Conservation (phyloP, 805 yeast species). For the Yarrowia sp. region DNA sequence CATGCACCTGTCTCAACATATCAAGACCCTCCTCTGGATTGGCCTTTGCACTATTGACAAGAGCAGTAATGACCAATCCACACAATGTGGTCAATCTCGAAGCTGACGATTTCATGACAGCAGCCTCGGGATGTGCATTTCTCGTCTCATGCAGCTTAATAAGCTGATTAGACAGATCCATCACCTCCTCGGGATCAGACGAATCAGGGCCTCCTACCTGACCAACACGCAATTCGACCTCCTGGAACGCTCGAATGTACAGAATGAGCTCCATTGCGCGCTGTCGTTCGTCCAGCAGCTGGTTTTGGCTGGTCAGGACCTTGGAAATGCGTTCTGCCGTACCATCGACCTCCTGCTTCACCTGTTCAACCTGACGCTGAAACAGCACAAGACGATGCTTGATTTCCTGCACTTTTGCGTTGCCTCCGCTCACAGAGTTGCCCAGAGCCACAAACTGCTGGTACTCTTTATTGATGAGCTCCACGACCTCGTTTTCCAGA, state of each 20-base stretch:
- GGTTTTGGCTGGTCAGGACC: conserved; percentile 21
- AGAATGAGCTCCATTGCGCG: conserved; percentile 28
- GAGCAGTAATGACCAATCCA: conserved; percentile 11
- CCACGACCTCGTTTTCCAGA: conserved; percentile 37
- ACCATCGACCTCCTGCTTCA: conserved; percentile 26
- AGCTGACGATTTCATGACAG: conserved; percentile 14
- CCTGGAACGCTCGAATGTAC: conserved; percentile 31
- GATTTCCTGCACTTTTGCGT: conserved; percentile 16
- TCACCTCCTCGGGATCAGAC: conserved; percentile 15
- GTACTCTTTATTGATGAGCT: conserved; percentile 35
- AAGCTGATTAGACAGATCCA: conserved; percentile 25
- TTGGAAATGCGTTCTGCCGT: conserved; percentile 21
- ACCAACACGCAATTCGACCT: conserved; percentile 23
- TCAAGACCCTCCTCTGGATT: conserved; percentile 19
- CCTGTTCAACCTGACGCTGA: conserved; percentile 36
- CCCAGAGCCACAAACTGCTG: conserved; percentile 38
- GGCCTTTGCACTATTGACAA: conserved; percentile 2
- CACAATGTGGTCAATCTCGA: conserved; percentile 8
- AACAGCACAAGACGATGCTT: conserved; percentile 26
- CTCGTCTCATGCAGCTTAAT: conserved; percentile 20
- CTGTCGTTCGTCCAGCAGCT: conserved; percentile 4
- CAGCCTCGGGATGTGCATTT: conserved; percentile 9
- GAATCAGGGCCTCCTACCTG: not conserved
- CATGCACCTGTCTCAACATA: conserved; percentile 22
- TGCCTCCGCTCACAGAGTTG: conserved; percentile 28